These are phyloP conservation scores for Nosema muscidifuracis DNA, from an alignment of 371 early-diverging fungal genomes.

Conservation along the genomic window DNA sequence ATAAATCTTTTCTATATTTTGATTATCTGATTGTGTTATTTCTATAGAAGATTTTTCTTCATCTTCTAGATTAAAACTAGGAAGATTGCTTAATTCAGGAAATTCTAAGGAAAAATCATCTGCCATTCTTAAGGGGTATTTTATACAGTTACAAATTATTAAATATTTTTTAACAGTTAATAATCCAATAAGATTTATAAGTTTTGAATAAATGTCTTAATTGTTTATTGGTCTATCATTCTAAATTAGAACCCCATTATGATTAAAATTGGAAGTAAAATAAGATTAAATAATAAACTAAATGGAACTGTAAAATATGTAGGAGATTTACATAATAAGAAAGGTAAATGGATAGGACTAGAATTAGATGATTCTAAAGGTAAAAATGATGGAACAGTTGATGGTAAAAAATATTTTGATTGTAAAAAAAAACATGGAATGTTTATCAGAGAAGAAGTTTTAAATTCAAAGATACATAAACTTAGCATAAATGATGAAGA, in stretches of 20 bases:
- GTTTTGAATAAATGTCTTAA: too few relatives aligned
- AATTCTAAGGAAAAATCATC: slow-evolving; percentile 14
- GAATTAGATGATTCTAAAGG: slow-evolving; percentile 50
- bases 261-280: slow-evolving; percentile 25
- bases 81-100: slow-evolving; percentile 10
- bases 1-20: slow-evolving; percentile 53
- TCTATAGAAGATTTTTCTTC: neutral
- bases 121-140: too few relatives aligned
- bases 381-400: slow-evolving; percentile 48
- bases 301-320: slow-evolving; percentile 48
- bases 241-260: too few relatives aligned
- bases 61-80: slow-evolving; percentile 11
- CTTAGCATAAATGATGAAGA: too few relatives aligned
- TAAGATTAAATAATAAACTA: slow-evolving; percentile 21
- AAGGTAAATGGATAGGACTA: slow-evolving; percentile 54
- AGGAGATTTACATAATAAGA: slow-evolving; percentile 44
- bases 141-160: too few relatives aligned
- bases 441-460: slow-evolving; percentile 49
- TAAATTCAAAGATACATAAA: too few relatives aligned
- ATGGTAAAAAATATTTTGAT: slow-evolving; percentile 49
- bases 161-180: too few relatives aligned
- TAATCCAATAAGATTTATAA: too few relatives aligned
- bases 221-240: too few relatives aligned
- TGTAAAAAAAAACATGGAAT: slow-evolving; percentile 45
- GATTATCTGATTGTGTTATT: slow-evolving; percentile 4